Base-by-base conservation (phyloP, 805 yeast genomes). In the Lachancea dasiensis region DNA sequence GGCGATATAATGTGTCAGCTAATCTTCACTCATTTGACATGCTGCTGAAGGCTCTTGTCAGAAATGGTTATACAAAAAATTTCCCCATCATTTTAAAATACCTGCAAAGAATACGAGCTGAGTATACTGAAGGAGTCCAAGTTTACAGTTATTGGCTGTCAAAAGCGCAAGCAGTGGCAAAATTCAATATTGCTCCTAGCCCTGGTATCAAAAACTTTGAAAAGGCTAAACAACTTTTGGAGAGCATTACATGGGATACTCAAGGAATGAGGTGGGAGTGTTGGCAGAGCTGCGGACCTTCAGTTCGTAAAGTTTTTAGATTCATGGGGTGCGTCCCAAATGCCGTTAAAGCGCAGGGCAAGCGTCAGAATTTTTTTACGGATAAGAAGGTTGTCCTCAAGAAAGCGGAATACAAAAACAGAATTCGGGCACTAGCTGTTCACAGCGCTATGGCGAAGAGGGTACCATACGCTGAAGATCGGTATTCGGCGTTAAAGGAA, bases 41-140 rank as follows among this genome's bases (percentile, higher is more conserved):
- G 26, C 44, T 68, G 4, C 58, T 65, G 50, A 64, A 61, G 41
- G 37, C 61, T 5, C 37, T 64, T 3, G 60, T 63, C 2, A 58
- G 53, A 16, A 51, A 59, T 14, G 70, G 68, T 0, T 55, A 51
- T 29, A 53, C 58, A 45, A 38, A 46, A 9, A 49, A 60, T 14
- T 55, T 54, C 20, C 25, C 48, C 0, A 44, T 47, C 2, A 36
- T 56, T 6, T 52, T 60, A 14, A 38, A 56, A 13, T 42, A 52
- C 21, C 45, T 63, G n/a, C 45, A 50, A 10, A 37, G 45, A n/a
- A 50, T 49, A 52, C 13, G 47, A 7, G 35, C 27, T 26, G 41
- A 46, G 2, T 36, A 48, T 23, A 44, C 39, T 2, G 28, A 24
- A 5, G 38, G 27, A n/a, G 46, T 49, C 4, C 49, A 50, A 10